Base-by-base conservation (phyloP, 2,329 filamentous ascomycete genomes). In the Neurospora sp. region DNA sequence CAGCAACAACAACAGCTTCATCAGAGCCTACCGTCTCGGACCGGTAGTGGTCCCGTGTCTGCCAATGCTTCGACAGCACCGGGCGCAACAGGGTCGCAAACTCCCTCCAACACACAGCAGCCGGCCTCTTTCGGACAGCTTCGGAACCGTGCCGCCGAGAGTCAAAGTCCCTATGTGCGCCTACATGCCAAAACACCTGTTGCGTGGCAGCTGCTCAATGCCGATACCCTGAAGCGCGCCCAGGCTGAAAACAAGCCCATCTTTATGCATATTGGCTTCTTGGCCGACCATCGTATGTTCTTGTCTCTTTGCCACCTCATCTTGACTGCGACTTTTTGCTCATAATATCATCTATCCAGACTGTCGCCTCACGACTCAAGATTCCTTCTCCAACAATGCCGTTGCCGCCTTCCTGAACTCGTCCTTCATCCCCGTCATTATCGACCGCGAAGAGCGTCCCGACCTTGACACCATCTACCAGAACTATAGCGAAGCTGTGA, bases 401-500 rank as follows among this genome's bases (percentile, higher is more conserved):
- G 90, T 97, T 72, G 93, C 96, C 17, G 82, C 87, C 33, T 85
- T 97, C 70, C 85, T 99, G 42, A 99, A 98, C 82, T 85, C 90
- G 72, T 87, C 89, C 70, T 99, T 98, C 79, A 89, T 99, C 66
- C 95, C 96, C 4, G 89, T 98, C 78, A 91, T 97, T 76, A 88
- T 98, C 76, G 96, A 99, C 80, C 89, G 94, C 71, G 96, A 99
- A 80, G 93, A 97, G 80, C 89, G 95, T 36, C 95, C 95, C 9
- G 94, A 98, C 78, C 89, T 98, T 73, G 96, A 99, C 78, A 90
- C 92, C 72, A 94, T 98, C 73, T 98, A 98, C 80, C 97, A 97
- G 93, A 97, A 97, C 82, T 99, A 97, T 79, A 91, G 97, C 52
- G 93, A 97, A 79, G 95, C 95, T 1, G 95, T 96, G 11, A 97